Evolutionary conservation across 2,329 filamentous ascomycete genomes (phyloP).

Genomic region (Ophiostoma sp.): DNA sequence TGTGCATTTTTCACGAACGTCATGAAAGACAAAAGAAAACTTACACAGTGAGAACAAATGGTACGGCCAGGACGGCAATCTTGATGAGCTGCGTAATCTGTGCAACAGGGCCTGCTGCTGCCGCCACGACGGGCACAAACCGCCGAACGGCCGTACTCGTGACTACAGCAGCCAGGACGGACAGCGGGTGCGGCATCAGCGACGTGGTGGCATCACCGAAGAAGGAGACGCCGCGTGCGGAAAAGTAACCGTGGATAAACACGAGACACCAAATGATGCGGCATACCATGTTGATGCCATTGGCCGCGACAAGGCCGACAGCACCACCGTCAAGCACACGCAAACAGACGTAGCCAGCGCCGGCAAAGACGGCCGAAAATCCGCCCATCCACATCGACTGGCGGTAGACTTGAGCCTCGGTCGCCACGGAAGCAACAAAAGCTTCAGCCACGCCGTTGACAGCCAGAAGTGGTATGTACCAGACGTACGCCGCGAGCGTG

Average conservation of each 20-base stretch:
- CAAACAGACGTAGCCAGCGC: constrained; percentile 73
- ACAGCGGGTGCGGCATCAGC: constrained; percentile 47
- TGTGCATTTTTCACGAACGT: constrained; percentile 8
- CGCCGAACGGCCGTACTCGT: constrained; percentile 45
- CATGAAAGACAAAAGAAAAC: constrained; percentile 39
- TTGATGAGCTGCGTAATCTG: constrained; percentile 47
- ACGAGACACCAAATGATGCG: constrained; percentile 76
- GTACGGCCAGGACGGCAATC: constrained; percentile 51
- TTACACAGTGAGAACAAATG: constrained; percentile 61
- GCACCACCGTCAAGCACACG: constrained; percentile 70
- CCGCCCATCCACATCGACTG: constrained; percentile 83
- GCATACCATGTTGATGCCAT: constrained; percentile 84
- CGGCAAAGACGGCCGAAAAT: constrained; percentile 76
- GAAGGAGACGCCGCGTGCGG: constrained; percentile 40
- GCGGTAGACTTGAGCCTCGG: constrained; percentile 67
- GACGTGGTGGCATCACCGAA: constrained; percentile 43
- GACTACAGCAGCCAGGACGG: constrained; percentile 46
- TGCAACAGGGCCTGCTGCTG: constrained; percentile 37
- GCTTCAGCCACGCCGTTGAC: constrained; percentile 90
- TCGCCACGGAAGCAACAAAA: constrained; percentile 86
- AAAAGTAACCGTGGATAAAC: constrained; percentile 71
- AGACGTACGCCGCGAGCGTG: constrained; percentile 79
- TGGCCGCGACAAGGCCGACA: constrained; percentile 78
- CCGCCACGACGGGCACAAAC: constrained; percentile 32
- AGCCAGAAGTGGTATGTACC: constrained; percentile 89